Evolutionary conservation across 2,329 filamentous ascomycete genomes (phyloP), one percentile per base, ranked within the genome.

Genomic region (Diaporthe capsici): DNA sequence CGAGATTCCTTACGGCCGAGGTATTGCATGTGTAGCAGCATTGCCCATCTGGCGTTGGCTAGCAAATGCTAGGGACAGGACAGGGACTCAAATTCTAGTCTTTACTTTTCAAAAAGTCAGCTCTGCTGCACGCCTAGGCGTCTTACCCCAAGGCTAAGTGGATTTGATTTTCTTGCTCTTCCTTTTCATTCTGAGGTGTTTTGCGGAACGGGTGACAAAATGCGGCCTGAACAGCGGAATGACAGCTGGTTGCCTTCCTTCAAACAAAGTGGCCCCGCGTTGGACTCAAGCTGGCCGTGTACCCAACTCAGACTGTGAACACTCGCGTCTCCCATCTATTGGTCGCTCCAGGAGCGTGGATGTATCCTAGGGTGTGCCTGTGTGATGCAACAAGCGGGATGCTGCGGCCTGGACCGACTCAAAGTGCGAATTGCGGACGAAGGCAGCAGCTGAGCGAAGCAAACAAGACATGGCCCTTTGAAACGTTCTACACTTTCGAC

Each of bases 31-130:
- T 71, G 63, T 65, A 76, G 63, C 65, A 75, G 58, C 70, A 67
- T 76, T 74, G 75, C 75, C 39, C 60, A 76, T 74, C 37, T 74
- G 71, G 71, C 75, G 71, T 76, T 74, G 63, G 55, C 71, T 76
- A 55, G 57, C 44, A 42, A 42, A 53, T 72, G 44, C 34, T 51
- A 55, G 65, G 47, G 57, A 39, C 47, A 55, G 31, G 57, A 39
- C 47, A 55, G 31, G 57, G 58, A 42, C 31, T 63, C 39, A 42
- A 72, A 42, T 53, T 51, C 34, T 72, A 63, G 44, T 72, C 34
- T 72, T 53, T 63, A 63, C 20, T 72, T 55, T 42, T 39, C 31
- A 28, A 20, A 1, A 4, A 31, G 34, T 42, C n/a, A 20, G 22
- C 49, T 39, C 31, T 25, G 10, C 22, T 39, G 31, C 49, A 39